phyloP scores from a whole-genome alignment of 768 basidiomycete species.

The Boletus fagicola region DNA sequence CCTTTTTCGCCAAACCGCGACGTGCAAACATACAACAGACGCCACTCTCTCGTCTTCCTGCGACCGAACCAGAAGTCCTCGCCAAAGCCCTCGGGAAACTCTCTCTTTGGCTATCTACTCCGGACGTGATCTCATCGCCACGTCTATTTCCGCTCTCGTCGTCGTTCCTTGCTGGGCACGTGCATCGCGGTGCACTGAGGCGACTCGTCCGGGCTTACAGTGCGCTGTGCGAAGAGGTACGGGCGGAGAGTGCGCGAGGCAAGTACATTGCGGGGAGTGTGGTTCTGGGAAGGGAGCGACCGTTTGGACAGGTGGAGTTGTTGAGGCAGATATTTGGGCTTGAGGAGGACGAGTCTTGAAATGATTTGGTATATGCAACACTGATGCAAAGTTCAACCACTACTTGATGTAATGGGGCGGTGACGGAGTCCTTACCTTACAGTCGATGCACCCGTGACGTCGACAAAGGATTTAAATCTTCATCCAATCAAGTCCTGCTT shows the following conservation, averaged over 20 bases:
- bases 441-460: too few species aligned
- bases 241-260: conserved; percentile 52
- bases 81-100: conserved; percentile 65
- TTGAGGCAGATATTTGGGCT: conserved; percentile 79
- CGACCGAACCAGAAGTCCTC: conserved; percentile 62
- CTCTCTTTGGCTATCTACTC: conserved; percentile 80
- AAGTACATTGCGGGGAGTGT: conserved; percentile 51
- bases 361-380: too few species aligned
- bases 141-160: conserved; percentile 73
- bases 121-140: conserved; percentile 77
- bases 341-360: conserved; percentile 38
- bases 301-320: conserved; percentile 74
- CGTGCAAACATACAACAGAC: conserved; percentile 31
- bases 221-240: conserved; percentile 72
- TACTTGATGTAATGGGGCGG: too few species aligned
- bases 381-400: too few species aligned
- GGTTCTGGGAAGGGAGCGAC: conserved; percentile 53
- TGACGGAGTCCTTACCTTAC: too few species aligned
- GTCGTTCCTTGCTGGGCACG: conserved; percentile 58
- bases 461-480: too few species aligned
- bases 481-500: too few species aligned
- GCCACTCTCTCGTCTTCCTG: conserved; percentile 70
- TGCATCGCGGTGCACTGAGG: conserved; percentile 75
- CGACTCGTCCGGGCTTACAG: conserved; percentile 70
- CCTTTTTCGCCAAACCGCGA: background rate